Evolutionary conservation across 2,329 filamentous ascomycete genomes (phyloP), one percentile per base, ranked within the genome.

Genomic region (Diaporthe longicolla): DNA sequence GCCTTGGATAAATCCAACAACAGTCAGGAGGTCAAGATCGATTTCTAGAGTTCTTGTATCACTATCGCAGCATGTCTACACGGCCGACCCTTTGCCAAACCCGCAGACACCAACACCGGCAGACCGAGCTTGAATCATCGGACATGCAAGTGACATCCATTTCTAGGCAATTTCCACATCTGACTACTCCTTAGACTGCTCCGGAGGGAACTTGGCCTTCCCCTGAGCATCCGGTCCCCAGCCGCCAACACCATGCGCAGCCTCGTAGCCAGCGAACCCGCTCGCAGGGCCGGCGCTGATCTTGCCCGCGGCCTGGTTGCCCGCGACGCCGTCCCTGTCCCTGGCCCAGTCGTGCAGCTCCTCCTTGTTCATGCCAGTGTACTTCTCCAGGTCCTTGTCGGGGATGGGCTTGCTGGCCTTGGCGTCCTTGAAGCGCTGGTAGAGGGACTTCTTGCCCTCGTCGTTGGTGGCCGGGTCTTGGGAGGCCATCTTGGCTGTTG

Each of bases 391-490:
- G n/a, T 75, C 75, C n/a, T 73, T 59, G 17, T 75, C 74, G 21
- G 66, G 10, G 19, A 76, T 75, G 59, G 83, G 80, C 26, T 76
- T 76, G 32, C 76, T 73, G n/a, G 37, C 73, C 24, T 77, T 77
- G 69, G 76, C 75, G 54, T 78, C 77, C 24, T 74, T n/a, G 58
- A 75, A 79, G 24, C 77, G 77, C 24, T 71, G 74, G 58, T 79
- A 79, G 61, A 77, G 76, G 7, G 77, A 78, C 17, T 73, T 74
- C 48, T 74, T 73, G 37, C 29, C 13, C 21, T 66, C 43, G 26
- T 52, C 61, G 11, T 48, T 24, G 19, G 24, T 21, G 29, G 21
- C 15, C 8, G 63, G 13, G 63, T 52, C 45, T 52, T 26, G 63
- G 10, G 63, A 24, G 29, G 45, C 21, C 63, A 66, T 66, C 3